Base-by-base conservation (phyloP, 164 flowering plant genomes). In the Protea cynaroides region DNA sequence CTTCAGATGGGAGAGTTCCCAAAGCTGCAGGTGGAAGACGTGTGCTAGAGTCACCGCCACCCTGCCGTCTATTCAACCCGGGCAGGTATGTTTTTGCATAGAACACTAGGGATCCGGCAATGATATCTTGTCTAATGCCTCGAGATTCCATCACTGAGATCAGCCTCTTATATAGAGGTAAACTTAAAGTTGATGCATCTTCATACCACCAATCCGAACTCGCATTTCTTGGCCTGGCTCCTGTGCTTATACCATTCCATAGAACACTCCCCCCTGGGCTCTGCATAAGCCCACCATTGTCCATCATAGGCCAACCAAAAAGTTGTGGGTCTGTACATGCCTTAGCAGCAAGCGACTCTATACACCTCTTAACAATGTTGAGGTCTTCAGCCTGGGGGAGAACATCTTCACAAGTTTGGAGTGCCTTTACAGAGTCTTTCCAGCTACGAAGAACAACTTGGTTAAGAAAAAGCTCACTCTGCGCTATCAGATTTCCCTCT, bases 201-300 rank as follows among this genome's bases (percentile, higher is more conserved):
- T 86, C 96, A 53, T 88, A 90, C 98, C 98, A 93, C 98, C 98
- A 93, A 77, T 90, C 96, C 51, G 87, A 77, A 65, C 82, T 83
- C 4, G 82, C 61, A 63, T 82, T 80, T 68, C 77, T 86, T 25
- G 88, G 89, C 61, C 88, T 80, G 58, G 96, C 96, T 34, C 96
- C 96, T 0, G 97, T 90, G 75, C 96, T 88, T 34, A 93, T 90
- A 38, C 98, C 98, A 71, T 93, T 93, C 98, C 98, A 88, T 65
- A 93, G 59, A 15, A 90, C 83, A 71, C 89, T 90, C 25, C 94
- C 98, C 55, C 97, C 96, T 3, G 96, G 96, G 67, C 96, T 93
- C 75, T 89, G 98, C 91, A 89, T 81, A 21, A 91, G 88, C 24
- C 95, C 86, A 59, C 85, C 85, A 38, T 76, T 87, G 65, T 88